A percentile compares a stretch with the other conserved stretches of the same genome.
Evolutionary conservation across 1,284 basidiomycete species (phyloP).

Genomic region (Termitomyces sp.): DNA sequence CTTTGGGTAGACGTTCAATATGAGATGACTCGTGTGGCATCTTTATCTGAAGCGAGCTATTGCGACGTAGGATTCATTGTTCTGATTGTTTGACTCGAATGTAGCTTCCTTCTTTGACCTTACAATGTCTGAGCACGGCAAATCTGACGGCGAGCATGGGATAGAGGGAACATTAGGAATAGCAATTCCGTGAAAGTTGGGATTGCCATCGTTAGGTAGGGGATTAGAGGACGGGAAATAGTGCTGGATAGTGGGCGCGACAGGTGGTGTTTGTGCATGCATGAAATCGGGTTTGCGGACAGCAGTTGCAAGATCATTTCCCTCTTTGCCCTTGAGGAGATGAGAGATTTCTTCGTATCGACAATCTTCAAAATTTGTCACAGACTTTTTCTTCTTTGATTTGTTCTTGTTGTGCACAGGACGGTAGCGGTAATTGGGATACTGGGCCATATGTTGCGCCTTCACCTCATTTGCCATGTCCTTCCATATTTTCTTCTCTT

Average conservation of each 20-base stretch:
- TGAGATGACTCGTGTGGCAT: too few species aligned
- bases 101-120: too few species aligned
- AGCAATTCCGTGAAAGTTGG: slow-evolving; percentile 24
- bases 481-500: slow-evolving; percentile 65
- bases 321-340: slow-evolving; percentile 53
- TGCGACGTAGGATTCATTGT: too few species aligned
- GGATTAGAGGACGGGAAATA: slow-evolving; percentile 58
- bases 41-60: too few species aligned
- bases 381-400: slow-evolving; percentile 18
- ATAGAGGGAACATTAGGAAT: slow-evolving; percentile 14
- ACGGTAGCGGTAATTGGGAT: slow-evolving; percentile 67
- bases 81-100: too few species aligned
- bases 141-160: slow-evolving; percentile 1
- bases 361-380: slow-evolving; percentile 38
- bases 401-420: slow-evolving; percentile 60
- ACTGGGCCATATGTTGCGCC: slow-evolving; percentile 54
- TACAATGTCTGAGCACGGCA: neutral
- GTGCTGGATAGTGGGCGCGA: slow-evolving; percentile 28
- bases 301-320: slow-evolving; percentile 58
- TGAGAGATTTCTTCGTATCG: slow-evolving; percentile 55
- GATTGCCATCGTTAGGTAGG: slow-evolving; percentile 40
- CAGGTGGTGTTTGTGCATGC: slow-evolving; percentile 17
- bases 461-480: slow-evolving; percentile 60
- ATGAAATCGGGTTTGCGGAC: slow-evolving; percentile 47
- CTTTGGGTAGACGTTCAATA: too few species aligned